Percentiles rank a stretch among this genome's conserved stretches.
phyloP scores from a whole-genome alignment of 352 stramenopile genomes.

The Plasmopara viticola region DNA sequence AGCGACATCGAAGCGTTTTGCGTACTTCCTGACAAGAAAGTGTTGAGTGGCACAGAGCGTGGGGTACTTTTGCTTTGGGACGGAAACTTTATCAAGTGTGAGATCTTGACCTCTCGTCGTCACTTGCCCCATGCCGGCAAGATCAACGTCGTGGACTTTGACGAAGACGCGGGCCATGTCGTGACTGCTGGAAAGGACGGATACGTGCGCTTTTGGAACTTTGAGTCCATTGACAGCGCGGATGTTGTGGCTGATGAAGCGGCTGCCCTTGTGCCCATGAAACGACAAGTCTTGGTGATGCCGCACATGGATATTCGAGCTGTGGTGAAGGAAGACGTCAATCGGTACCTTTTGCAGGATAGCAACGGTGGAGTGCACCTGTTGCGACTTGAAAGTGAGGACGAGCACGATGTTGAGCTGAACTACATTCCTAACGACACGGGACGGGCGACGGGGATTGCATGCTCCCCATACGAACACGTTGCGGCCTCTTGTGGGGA shows the following conservation, averaged over 20 bases:
- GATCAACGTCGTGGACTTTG: slow-evolving; percentile 72
- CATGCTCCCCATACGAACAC: slow-evolving; percentile 82
- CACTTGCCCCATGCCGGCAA: slow-evolving; percentile 61
- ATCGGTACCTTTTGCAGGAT: slow-evolving; percentile 63
- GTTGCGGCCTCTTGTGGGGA: slow-evolving; percentile 71
- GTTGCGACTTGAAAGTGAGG: slow-evolving; percentile 29
- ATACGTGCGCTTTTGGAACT: slow-evolving; percentile 87
- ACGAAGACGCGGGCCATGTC: slow-evolving; percentile 37
- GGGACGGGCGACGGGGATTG: slow-evolving; percentile 62
- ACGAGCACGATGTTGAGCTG: slow-evolving; percentile 37
- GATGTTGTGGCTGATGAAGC: slow-evolving; percentile 78
- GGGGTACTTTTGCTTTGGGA: slow-evolving; percentile 91
- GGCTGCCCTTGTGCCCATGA: slow-evolving; percentile 66
- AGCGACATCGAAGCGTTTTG: slow-evolving; percentile 91
- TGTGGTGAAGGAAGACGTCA: slow-evolving; percentile 38
- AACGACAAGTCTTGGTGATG: slow-evolving; percentile 47
- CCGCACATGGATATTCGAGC: slow-evolving; percentile 62
- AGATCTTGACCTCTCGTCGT: slow-evolving; percentile 63
- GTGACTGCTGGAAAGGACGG: slow-evolving; percentile 80
- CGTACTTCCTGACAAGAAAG: slow-evolving; percentile 92
- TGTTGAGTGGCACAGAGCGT: slow-evolving; percentile 83
- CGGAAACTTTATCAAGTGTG: slow-evolving; percentile 94
- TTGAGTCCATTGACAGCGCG: slow-evolving; percentile 78
- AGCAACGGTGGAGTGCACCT: slow-evolving; percentile 45
- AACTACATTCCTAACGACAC: slow-evolving; percentile 62